Percentiles rank a stretch among this genome's conserved stretches.
phyloP scores from a whole-genome alignment of 345 rosid species.

The Rhodamnia rubescens region DNA sequence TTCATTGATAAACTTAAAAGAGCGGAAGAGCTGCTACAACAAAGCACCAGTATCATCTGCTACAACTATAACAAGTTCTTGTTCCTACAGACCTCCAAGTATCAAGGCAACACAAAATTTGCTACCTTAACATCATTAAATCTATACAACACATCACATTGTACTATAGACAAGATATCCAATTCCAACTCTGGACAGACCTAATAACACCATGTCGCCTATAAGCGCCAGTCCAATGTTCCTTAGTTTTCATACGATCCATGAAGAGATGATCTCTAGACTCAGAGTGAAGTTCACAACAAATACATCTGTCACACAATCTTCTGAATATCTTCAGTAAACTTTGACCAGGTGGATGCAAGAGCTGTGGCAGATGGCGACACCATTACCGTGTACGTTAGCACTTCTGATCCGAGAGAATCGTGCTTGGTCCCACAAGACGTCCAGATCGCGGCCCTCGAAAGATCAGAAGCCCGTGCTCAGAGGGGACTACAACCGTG shows the following conservation, averaged over 20 bases:
- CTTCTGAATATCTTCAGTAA: neutral
- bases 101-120: neutral
- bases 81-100: neutral
- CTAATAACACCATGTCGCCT: neutral
- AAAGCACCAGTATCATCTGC: neutral
- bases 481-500: constrained; percentile 40
- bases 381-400: constrained; percentile 59
- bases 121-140: neutral
- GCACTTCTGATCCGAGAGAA: constrained; percentile 42
- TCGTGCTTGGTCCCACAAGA: constrained; percentile 50
- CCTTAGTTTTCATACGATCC: neutral
- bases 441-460: constrained; percentile 40
- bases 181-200: neutral
- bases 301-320: neutral
- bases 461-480: constrained; percentile 51
- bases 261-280: neutral
- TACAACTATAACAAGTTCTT: neutral
- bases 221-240: neutral
- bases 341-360: constrained; percentile 52
- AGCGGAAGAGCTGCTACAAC: neutral
- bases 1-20: neutral
- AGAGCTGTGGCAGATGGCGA: constrained; percentile 80
- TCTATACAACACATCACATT: too few relatives aligned
- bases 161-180: too few relatives aligned
- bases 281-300: neutral